Evolutionary conservation across 1,284 basidiomycete species (phyloP).

Genomic region (Porogramme epimiltina): DNA sequence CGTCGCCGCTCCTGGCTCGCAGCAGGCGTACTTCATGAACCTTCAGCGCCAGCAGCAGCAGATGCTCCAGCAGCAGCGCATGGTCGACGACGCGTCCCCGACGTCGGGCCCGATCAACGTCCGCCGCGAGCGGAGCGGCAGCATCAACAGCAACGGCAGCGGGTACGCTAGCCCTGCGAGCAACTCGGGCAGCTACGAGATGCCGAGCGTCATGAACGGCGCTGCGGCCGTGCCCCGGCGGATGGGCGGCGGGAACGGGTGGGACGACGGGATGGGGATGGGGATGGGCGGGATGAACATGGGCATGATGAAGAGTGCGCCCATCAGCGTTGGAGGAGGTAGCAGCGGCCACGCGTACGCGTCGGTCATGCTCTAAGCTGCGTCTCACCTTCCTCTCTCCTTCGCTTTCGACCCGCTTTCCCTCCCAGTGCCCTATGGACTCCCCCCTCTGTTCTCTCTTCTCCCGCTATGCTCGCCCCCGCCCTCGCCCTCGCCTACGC

Average conservation of each 20-base stretch:
- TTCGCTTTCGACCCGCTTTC: slow-evolving; percentile 1
- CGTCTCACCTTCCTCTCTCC: background rate
- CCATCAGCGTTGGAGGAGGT: slow-evolving; percentile 41
- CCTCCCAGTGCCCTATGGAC: slow-evolving; percentile 9
- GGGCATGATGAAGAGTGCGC: slow-evolving; percentile 36
- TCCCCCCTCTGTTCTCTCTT: background rate
- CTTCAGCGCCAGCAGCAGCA: slow-evolving; percentile 38
- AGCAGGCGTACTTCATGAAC: slow-evolving; percentile 34
- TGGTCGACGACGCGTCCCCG: slow-evolving; percentile 42
- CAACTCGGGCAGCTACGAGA: slow-evolving; percentile 37
- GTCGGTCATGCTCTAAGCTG: slow-evolving; percentile 41
- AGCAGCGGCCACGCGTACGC: slow-evolving; percentile 40
- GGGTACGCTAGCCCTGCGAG: slow-evolving; percentile 36
- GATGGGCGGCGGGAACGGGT: slow-evolving; percentile 27
- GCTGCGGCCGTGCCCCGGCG: slow-evolving; percentile 29
- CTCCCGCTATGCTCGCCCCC: background rate
- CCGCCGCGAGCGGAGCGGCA: slow-evolving; percentile 39
- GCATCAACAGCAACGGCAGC: slow-evolving; percentile 39
- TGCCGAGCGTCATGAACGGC: slow-evolving; percentile 32
- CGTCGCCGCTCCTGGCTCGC: slow-evolving; percentile 24
- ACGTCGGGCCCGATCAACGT: slow-evolving; percentile 33
- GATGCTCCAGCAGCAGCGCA: slow-evolving; percentile 17
- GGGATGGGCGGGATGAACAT: slow-evolving; percentile 28
- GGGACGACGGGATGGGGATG: slow-evolving; percentile 33
- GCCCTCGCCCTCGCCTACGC: background rate